Base-by-base conservation (phyloP, 768 basidiomycete genomes). In the Leucocoprinus leucothites region DNA sequence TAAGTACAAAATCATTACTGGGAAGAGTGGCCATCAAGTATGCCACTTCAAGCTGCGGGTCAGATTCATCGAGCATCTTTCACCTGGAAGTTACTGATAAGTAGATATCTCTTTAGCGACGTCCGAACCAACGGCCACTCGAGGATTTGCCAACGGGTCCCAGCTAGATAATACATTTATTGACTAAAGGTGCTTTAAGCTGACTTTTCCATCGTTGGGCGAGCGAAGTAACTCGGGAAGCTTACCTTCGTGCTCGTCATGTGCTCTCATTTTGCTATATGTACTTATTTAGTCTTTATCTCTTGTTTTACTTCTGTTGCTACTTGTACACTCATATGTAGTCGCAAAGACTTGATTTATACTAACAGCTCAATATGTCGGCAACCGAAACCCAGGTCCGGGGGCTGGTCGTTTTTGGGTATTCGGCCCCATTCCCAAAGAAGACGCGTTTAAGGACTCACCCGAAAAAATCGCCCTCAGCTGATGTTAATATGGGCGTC, bases 401-500 rank as follows among this genome's bases (percentile, higher is more conserved):
- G 13, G 68, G 67, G 18, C 64, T 64, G 21, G 25, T 52, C 34
- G 48, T 25, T 35, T 19, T 24, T 42, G 9, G 47, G 24, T 25
- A 54, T 18, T 45, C 19, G 56, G 9, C 14, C 9, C n/a, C 14
- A 9, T 3, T 11, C 11, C 9, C 22, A n/a, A 16, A 9, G 48
- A 35, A 46, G 18, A 16, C 8, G 19, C 22, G 35, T 24, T 16
- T 26, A 31, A 60, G n/a, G n/a, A n/a, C 60, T 51, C 35, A 56
- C 56, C 64, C 65, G 51, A 69, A 69, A 41, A 48, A 53, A 21
- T 56, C 52, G 1, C 64, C 61, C 0, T 66, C 56, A 1, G 71
- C 57, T 19, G 75, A 58, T 3, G 44, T 58, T 26, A 64, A 61
- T 57, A 78, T 58, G 4, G 78, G 71, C 16, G 69, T 72, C 3